A percentile compares a stretch with the other conserved stretches of the same genome.
Evolutionary conservation across 208 protist species (phyloP).

Genomic region (Trypanosoma vivax): DNA sequence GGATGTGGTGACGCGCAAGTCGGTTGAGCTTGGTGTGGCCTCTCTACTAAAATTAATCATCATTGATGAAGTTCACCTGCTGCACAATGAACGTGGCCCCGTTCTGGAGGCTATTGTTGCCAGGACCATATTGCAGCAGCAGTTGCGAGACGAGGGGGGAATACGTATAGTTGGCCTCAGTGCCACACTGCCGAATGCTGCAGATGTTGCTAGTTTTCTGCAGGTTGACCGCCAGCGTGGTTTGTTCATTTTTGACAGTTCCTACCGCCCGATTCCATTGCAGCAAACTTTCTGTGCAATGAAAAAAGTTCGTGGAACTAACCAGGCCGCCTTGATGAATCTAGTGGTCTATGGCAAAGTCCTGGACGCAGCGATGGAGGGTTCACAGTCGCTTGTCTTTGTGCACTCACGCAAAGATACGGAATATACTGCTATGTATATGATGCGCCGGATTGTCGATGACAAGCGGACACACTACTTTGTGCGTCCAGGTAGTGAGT

Average conservation of each 20-base stretch:
- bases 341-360: constrained; percentile 97
- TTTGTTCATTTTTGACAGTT: constrained; percentile 94
- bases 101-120: constrained; percentile 99
- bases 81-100: constrained; percentile 98
- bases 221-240: constrained; percentile 92
- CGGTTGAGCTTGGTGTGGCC: constrained; percentile 89
- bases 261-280: constrained; percentile 96
- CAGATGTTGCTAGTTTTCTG: constrained; percentile 98
- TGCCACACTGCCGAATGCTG: constrained; percentile 99
- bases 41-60: constrained; percentile 89
- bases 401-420: constrained; percentile 99
- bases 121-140: constrained; percentile 88
- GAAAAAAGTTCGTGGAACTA: constrained; percentile 91
- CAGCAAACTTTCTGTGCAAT: constrained; percentile 98
- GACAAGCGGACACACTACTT: constrained; percentile 89
- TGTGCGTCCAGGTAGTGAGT: constrained; percentile 75
- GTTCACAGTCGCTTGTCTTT: constrained; percentile 98
- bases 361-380: constrained; percentile 77
- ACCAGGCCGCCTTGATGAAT: constrained; percentile 95
- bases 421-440: constrained; percentile 89
- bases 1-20: constrained; percentile 99
- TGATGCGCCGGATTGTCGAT: constrained; percentile 88
- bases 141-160: constrained; percentile 63
- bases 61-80: constrained; percentile 98
- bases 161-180: constrained; percentile 98